Base-by-base conservation (phyloP, 2,329 filamentous ascomycete species). In the Pestalotiopsis sp. region DNA sequence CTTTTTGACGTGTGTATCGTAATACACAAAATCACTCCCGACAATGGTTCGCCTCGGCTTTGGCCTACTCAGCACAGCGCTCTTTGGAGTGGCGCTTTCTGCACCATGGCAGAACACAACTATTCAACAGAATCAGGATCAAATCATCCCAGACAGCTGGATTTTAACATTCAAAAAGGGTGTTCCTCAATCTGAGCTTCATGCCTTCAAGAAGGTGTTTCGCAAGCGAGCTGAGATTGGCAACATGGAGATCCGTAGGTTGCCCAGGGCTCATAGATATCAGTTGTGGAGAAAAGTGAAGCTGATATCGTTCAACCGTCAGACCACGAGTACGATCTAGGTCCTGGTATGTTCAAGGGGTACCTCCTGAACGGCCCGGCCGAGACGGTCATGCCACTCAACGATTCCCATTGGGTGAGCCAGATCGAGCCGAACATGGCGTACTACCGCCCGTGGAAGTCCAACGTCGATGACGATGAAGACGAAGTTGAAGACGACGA, bases 211-310 rank as follows among this genome's bases (percentile, higher is more conserved):
- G 59, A 25, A 38, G 4, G 27, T 20, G 17, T 36, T 61, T 27
- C 59, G n/a, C 59, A 61, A 61, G 27, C 59, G 59, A 36, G 27
- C 59, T 11, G 59, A 61, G 59, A n/a, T 20, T 20, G 59, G 23
- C 14, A 14, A 17, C 17, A 14, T 61, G 17, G 7, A 61, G 59
- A 20, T 61, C 27, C 27, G 27, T 31, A 31, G 6, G 27, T 31
- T 7, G 27, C 27, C 27, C 6, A 7, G 5, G 27, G 27, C 27
- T 31, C 27, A 7, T 31, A 31, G 27, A 9, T 31, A 31, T 31
- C 6, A 31, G 27, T 31, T 7, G 27, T 7, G 27, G 27, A 25
- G 27, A 7, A 7, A 7, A 31, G 7, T 31, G 6, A 31, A 7
- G 27, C 27, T 31, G 27, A 31, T 31, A 31, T 31, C 6, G 27